Conservation (phyloP, 2,329 filamentous ascomycete genomes). For the Tothia fuscella region DNA sequence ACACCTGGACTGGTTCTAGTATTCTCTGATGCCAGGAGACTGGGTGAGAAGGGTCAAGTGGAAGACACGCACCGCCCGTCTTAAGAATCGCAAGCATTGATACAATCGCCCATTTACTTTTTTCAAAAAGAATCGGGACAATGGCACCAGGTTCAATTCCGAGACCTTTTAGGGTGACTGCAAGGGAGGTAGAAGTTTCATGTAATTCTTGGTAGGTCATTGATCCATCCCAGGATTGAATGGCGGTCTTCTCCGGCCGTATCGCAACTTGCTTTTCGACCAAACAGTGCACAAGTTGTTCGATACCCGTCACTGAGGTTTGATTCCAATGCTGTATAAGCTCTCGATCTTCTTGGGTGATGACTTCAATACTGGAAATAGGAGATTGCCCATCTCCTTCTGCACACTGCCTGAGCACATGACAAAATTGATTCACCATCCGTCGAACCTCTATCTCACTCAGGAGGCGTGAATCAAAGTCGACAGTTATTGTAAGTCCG, state of each 20-base stretch:
- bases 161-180: conserved; percentile 45
- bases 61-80: conserved; percentile 67
- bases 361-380: neutral
- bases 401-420: neutral
- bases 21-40: conserved; percentile 70
- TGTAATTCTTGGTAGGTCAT: conserved; percentile 59
- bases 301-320: neutral
- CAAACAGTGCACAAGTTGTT: neutral
- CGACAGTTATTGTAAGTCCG: neutral
- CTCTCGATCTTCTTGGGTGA: neutral
- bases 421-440: neutral
- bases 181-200: conserved; percentile 57
- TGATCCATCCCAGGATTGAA: conserved; percentile 19
- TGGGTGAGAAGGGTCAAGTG: conserved; percentile 65
- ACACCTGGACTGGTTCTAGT: conserved; percentile 40
- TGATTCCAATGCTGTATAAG: neutral
- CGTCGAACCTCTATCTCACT: neutral
- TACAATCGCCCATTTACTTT: conserved; percentile 73
- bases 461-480: neutral
- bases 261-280: neutral
- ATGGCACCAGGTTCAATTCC: conserved; percentile 46
- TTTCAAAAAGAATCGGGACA: conserved; percentile 70
- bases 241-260: neutral
- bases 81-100: conserved; percentile 73
- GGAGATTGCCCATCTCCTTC: too few species aligned